Percentiles rank a stretch among this genome's conserved stretches.
phyloP scores from a whole-genome alignment of 305 asterid species.

The Solanum hybrid region DNA sequence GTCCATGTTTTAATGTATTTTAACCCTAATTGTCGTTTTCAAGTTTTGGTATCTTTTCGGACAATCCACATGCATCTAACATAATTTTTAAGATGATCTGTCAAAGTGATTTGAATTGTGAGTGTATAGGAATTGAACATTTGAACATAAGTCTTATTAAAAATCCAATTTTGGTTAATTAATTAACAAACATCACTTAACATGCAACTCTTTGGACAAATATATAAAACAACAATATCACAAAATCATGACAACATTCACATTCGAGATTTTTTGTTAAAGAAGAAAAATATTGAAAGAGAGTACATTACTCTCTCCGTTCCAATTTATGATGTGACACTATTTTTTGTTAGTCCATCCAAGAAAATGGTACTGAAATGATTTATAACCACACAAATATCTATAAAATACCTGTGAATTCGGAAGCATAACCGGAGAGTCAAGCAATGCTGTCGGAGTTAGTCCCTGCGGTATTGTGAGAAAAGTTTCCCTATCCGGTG shows the following conservation, averaged over 20 bases:
- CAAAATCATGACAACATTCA: background rate
- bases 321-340: background rate
- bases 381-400: background rate
- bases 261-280: background rate
- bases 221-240: background rate
- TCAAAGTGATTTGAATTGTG: no score
- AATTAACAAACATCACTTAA: background rate
- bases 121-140: no score
- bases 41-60: no score
- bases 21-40: no score
- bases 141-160: no score
- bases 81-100: no score
- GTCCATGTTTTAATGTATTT: no score
- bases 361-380: background rate
- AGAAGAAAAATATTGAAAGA: background rate
- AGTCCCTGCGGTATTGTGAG: slow-evolving; percentile 51
- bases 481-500: slow-evolving; percentile 15
- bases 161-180: no score
- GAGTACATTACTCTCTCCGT: background rate
- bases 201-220: background rate
- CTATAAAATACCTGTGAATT: slow-evolving; percentile 36
- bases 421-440: slow-evolving; percentile 65
- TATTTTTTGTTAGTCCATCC: background rate
- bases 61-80: no score
- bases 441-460: slow-evolving; percentile 63